Conservation (phyloP, 2,329 filamentous ascomycete genomes). For the Colletotrichum sp. region DNA sequence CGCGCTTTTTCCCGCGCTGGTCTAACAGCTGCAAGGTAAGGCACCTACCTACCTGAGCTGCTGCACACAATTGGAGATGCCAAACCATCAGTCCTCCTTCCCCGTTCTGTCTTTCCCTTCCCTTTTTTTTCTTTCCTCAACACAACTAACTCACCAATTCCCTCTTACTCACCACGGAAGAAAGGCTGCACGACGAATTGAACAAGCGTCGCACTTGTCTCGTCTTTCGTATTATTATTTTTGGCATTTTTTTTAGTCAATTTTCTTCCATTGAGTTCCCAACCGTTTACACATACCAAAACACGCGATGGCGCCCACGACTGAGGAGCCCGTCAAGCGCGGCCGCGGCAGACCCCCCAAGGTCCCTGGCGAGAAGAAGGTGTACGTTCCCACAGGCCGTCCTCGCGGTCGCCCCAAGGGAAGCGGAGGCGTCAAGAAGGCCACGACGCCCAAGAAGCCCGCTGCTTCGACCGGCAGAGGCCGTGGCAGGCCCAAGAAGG, state of each 20-base stretch:
- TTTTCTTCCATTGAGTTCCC: background rate
- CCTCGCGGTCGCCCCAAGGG: constrained; percentile 54
- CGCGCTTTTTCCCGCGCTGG: background rate
- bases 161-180: background rate
- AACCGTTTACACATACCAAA: background rate
- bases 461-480: constrained; percentile 21
- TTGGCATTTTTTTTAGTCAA: background rate
- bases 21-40: background rate
- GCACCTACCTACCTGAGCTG: background rate
- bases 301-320: constrained; percentile 22
- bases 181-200: background rate
- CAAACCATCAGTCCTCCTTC: background rate
- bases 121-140: background rate
- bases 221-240: background rate
- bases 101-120: background rate
- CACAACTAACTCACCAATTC: background rate
- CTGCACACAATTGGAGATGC: background rate
- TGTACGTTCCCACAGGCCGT: constrained; percentile 45
- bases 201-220: background rate
- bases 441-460: constrained; percentile 19
- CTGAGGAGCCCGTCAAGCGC: constrained; percentile 29
- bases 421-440: constrained; percentile 35
- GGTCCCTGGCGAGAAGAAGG: constrained; percentile 40
- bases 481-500: constrained; percentile 37
- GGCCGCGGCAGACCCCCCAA: constrained; percentile 44